Evolutionary conservation across 208 protist species (phyloP).

Genomic region (Leishmania aethiopica): DNA sequence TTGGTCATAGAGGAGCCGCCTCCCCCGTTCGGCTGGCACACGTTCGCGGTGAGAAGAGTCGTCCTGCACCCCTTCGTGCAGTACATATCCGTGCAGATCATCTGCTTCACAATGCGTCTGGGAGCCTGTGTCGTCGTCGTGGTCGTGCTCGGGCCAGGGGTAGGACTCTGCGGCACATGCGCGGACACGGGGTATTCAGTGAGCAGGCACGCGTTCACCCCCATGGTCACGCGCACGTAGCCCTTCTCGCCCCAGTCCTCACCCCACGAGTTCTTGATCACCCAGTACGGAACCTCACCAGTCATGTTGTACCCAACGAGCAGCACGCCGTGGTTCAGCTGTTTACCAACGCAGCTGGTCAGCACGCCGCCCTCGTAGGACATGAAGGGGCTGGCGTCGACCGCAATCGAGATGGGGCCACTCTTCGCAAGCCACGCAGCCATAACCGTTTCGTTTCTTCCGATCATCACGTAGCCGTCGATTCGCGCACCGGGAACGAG

Average conservation of each 20-base stretch:
- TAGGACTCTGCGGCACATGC: not conserved
- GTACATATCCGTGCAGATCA: slow-evolving; percentile 24
- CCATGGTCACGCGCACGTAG: slow-evolving; percentile 67
- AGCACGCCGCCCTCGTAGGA: slow-evolving; percentile 63
- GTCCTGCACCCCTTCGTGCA: slow-evolving; percentile 22
- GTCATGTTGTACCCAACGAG: slow-evolving; percentile 74
- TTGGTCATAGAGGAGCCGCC: slow-evolving; percentile 26
- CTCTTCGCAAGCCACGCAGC: slow-evolving; percentile 57
- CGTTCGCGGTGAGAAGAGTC: slow-evolving; percentile 3
- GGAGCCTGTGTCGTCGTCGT: too few species aligned
- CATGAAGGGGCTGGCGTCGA: slow-evolving; percentile 76
- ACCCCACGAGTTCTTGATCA: slow-evolving; percentile 91
- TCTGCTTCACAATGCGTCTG: too few species aligned
- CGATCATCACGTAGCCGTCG: slow-evolving; percentile 52
- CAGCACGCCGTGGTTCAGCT: slow-evolving; percentile 80
- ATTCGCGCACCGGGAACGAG: slow-evolving; percentile 63
- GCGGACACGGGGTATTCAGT: slow-evolving; percentile 31
- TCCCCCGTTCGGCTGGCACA: slow-evolving; percentile 1
- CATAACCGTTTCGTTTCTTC: slow-evolving; percentile 64
- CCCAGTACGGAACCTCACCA: slow-evolving; percentile 70
- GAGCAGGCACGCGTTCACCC: slow-evolving; percentile 56
- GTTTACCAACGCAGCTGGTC: slow-evolving; percentile 43
- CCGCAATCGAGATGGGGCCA: slow-evolving; percentile 85
- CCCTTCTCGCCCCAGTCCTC: slow-evolving; percentile 71
- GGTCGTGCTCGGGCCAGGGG: not conserved